A percentile compares a stretch with the other conserved stretches of the same genome.
phyloP scores from a whole-genome alignment of 352 stramenopile species.

The Phytopythium aichiense region DNA sequence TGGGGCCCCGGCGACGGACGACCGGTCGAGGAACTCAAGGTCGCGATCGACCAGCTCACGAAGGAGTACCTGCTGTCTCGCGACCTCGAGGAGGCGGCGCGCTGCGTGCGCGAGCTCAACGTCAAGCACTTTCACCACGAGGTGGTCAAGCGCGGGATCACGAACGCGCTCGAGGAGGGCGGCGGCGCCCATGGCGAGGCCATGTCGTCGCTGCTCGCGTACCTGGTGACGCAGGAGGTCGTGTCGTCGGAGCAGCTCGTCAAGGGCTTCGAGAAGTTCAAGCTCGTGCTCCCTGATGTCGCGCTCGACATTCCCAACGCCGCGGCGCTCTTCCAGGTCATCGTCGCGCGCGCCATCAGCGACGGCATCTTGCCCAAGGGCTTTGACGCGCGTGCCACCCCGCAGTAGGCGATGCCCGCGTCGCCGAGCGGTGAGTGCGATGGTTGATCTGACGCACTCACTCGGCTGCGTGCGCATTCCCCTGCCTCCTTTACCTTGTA shows the following conservation, averaged over 20 bases:
- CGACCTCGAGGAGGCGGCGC: constrained; percentile 94
- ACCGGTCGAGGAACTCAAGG: constrained; percentile 90
- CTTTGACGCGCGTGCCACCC: constrained; percentile 39
- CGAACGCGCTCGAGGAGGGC: constrained; percentile 48
- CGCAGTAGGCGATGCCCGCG: constrained; percentile 12
- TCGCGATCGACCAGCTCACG: constrained; percentile 94
- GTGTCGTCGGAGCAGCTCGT: constrained; percentile 53
- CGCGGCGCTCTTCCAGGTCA: constrained; percentile 34
- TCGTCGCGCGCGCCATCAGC: constrained; percentile 39
- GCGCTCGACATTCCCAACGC: constrained; percentile 68
- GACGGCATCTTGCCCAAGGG: constrained; percentile 37
- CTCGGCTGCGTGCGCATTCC: neutral
- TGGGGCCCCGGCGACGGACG: constrained; percentile 96
- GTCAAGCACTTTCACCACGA: constrained; percentile 97
- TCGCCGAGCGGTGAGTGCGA: neutral
- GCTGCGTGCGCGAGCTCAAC: constrained; percentile 92
- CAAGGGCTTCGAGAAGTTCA: constrained; percentile 85
- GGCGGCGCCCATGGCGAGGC: constrained; percentile 38
- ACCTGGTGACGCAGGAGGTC: constrained; percentile 64
- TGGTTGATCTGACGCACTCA: neutral
- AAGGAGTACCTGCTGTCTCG: constrained; percentile 95
- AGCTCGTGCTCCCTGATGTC: constrained; percentile 56
- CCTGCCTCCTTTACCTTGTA: neutral
- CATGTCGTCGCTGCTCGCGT: constrained; percentile 76
- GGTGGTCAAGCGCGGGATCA: constrained; percentile 86